Base-by-base conservation (phyloP, 768 basidiomycete genomes). In the Calocybe cyanea region DNA sequence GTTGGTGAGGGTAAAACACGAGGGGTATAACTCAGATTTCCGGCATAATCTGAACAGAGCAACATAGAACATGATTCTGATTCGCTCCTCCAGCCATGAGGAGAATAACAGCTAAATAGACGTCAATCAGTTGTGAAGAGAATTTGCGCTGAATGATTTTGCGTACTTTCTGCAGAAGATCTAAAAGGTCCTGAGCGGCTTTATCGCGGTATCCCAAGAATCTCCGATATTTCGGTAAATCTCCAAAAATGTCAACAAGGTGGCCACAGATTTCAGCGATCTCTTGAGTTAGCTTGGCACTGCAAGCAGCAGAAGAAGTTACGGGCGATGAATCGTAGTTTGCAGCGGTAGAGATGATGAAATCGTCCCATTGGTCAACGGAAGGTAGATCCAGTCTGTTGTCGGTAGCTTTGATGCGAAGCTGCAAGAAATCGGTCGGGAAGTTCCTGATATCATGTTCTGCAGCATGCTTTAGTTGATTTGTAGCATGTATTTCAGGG, bases 61-160 rank as follows among this genome's bases (percentile, higher is more conserved):
- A 4, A 43, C 35, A 2, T 59, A 39, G 14, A 61, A 37, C 10
- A 32, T 51, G 7, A 13, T 47, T 24, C 51, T 49, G 8, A 52
- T 21, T 20, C 28, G 35, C 18, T 13, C 18, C 13, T 46, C 24
- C 10, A 46, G 1, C 9, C 14, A 20, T 7, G 36, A 9, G 18
- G 10, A 38, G 10, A 38, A 23, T 4, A 46, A 25, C 5, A 46
- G 37, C 38, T 10, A 51, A 18, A 35, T n/a, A 6, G 14, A 35
- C 7, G n/a, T 35, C 34, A 14, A 35, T 35, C n/a, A 14, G 14
- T 7, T 35, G 7, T 35, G 86, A 57, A 85, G 83, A 70, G 85
- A 83, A 44, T 23, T 71, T 32, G 7, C 13, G n/a, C 7, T 9
- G 15, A 34, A 7, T 4, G 17, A 2, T 17, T n/a, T 2, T 36